Base-by-base conservation (phyloP, 2,329 filamentous ascomycete genomes). In the Ceratocystis cubensis region DNA sequence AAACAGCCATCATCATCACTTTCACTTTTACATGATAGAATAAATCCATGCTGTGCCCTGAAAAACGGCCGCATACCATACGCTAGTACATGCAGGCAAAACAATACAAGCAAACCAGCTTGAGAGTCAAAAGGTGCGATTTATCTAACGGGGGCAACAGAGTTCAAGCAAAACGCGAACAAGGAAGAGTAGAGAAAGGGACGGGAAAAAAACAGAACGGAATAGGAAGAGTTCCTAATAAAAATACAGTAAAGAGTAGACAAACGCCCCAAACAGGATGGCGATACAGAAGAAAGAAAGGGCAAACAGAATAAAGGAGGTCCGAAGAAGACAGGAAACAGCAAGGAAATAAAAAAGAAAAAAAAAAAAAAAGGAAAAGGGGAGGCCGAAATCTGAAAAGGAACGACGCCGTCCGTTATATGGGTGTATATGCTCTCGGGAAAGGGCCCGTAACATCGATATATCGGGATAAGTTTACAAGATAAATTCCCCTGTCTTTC, bases 401-500 rank as follows among this genome's bases (percentile, higher is more conserved):
- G 63, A 37, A 45, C 28, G 48, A 37, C 30, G 46, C 53, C 53
- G 28, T 59, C 53, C 33, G 28, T 30, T 59, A 59, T 59, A 46
- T 44, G 20, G 8, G 33, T 25, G 61, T 46, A 45, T 46, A 62
- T 44, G 61, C 37, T 44, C 37, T 44, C 44, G 45, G 61, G 45
- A 62, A 46, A 37, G 28, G 53, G 53, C 28, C 53, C 28, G 53
- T 37, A 59, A 59, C 28, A 59, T 33, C 13, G 53, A 33, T 33
- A 59, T 59, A 59, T 59, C 53, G 13, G 33, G 28, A 59, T 59
- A 59, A 33, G 53, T 59, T 59, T 59, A 59, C 53, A 59, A 59
- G 53, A 33, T 33, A 30, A 37, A 30, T 59, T 5, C 25, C 25
- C 28, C n/a, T 33, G 25, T 59, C 53, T 59, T 59, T 33, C 46